Evolutionary conservation across 495 filamentous ascomycete genomes (phyloP).

Genomic region (Tricharina praecox): DNA sequence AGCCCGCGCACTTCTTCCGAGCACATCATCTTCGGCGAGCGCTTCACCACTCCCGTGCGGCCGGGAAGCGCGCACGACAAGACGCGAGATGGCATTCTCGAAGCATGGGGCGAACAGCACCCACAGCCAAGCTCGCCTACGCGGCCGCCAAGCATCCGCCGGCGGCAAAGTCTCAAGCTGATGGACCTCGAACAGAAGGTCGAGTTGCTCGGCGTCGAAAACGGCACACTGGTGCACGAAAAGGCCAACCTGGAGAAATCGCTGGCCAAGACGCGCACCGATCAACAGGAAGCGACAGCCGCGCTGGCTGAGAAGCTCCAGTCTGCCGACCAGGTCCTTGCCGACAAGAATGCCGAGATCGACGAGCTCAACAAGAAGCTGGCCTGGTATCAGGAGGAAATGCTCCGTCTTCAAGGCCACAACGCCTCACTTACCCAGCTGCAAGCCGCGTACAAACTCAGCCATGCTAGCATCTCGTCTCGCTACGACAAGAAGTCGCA

Average conservation of each 20-base stretch:
- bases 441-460: slow-evolving; percentile 47
- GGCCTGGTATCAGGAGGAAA: slow-evolving; percentile 61
- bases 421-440: slow-evolving; percentile 53
- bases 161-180: slow-evolving; percentile 90
- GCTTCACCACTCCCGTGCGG: slow-evolving; percentile 1
- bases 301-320: slow-evolving; percentile 13
- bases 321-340: slow-evolving; percentile 20
- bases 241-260: slow-evolving; percentile 23
- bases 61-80: slow-evolving; percentile 39
- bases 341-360: slow-evolving; percentile 62
- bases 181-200: slow-evolving; percentile 49
- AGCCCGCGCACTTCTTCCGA: slow-evolving; percentile 3
- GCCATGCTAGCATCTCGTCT: slow-evolving; percentile 42
- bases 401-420: slow-evolving; percentile 50
- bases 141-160: slow-evolving; percentile 86
- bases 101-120: slow-evolving; percentile 85
- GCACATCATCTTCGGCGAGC: slow-evolving; percentile 24
- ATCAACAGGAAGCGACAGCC: slow-evolving; percentile 11
- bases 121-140: slow-evolving; percentile 85
- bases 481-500: slow-evolving; percentile 46
- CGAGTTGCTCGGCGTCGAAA: slow-evolving; percentile 18
- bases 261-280: slow-evolving; percentile 13
- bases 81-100: slow-evolving; percentile 39
- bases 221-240: slow-evolving; percentile 19
- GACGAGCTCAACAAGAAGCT: slow-evolving; percentile 60